A percentile compares a stretch with the other conserved stretches of the same genome.
phyloP scores from a whole-genome alignment of 495 filamentous ascomycete species.

The Acidiella bohemica region DNA sequence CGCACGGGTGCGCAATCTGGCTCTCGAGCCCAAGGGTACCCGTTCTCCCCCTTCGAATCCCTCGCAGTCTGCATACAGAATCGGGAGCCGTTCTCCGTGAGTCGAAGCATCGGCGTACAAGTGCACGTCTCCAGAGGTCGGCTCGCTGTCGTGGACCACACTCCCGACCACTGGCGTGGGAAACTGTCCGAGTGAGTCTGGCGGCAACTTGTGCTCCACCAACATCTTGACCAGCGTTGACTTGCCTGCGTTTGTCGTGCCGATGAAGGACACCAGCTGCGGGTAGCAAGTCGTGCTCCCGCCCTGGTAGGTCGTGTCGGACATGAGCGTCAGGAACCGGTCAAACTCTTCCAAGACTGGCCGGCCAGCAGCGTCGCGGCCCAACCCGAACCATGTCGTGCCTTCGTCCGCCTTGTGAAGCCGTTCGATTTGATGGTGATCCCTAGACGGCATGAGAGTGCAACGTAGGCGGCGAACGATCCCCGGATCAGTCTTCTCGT shows the following conservation, averaged over 20 bases:
- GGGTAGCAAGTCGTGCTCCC: slow-evolving; percentile 13
- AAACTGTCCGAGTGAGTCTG: slow-evolving; percentile 1
- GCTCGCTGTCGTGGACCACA: slow-evolving; percentile 24
- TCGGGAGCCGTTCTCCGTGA: slow-evolving; percentile 26
- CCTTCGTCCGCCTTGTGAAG: not conserved
- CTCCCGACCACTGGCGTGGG: slow-evolving; percentile 26
- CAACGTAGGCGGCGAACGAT: not conserved
- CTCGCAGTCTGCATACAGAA: slow-evolving; percentile 45
- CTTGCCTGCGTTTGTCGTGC: slow-evolving; percentile 37
- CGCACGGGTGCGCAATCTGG: too few relatives aligned
- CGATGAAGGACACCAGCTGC: slow-evolving; percentile 29
- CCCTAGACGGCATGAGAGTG: not conserved
- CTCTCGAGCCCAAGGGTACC: too few relatives aligned
- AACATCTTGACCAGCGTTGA: slow-evolving; percentile 42
- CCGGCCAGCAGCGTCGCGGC: not conserved
- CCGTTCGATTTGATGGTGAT: not conserved
- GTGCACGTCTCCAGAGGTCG: slow-evolving; percentile 51
- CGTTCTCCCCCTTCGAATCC: slow-evolving; percentile 38
- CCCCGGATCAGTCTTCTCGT: not conserved
- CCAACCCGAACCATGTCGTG: not conserved
- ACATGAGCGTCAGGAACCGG: slow-evolving; percentile 4
- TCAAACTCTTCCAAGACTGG: slow-evolving; percentile 9
- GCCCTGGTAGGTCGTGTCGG: not conserved
- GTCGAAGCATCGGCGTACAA: slow-evolving; percentile 45
- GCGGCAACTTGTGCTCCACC: slow-evolving; percentile 25